Conservation (phyloP, 2,329 filamentous ascomycete species). For the Fusarium nisikadoi region DNA sequence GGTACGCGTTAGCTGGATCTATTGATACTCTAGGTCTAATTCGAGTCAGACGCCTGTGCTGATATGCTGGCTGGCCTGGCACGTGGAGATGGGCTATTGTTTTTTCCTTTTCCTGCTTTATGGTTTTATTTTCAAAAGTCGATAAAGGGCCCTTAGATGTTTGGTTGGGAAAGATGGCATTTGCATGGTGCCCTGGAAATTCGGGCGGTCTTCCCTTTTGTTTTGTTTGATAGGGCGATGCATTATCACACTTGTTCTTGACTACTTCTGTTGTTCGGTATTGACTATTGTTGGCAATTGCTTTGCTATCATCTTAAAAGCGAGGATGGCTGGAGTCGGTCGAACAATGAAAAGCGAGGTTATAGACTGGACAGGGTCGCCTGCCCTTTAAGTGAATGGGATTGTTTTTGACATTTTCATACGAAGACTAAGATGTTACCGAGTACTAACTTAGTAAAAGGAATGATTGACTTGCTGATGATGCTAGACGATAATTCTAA, state of each 20-base stretch:
- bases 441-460: neutral
- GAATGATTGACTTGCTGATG: neutral
- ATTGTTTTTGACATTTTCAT: constrained; percentile 2
- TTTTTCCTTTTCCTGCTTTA: neutral
- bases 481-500: neutral
- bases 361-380: constrained; percentile 35
- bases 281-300: neutral
- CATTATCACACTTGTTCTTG: constrained; percentile 1
- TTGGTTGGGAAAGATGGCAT: constrained; percentile 35
- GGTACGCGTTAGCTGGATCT: neutral
- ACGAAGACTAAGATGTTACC: constrained; percentile 23
- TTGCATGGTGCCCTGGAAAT: constrained; percentile 29
- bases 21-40: neutral
- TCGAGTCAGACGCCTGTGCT: neutral
- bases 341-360: constrained; percentile 35
- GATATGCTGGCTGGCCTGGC: constrained; percentile 16
- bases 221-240: neutral
- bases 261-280: constrained; percentile 10
- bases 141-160: constrained; percentile 16
- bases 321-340: constrained; percentile 31
- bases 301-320: constrained; percentile 22
- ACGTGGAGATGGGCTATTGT: neutral
- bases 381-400: constrained; percentile 9
- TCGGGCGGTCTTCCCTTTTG: constrained; percentile 2
- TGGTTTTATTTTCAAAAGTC: constrained; percentile 16